phyloP scores from a whole-genome alignment of 805 yeast genomes.

The Wickerhamiella allomyrinae region DNA sequence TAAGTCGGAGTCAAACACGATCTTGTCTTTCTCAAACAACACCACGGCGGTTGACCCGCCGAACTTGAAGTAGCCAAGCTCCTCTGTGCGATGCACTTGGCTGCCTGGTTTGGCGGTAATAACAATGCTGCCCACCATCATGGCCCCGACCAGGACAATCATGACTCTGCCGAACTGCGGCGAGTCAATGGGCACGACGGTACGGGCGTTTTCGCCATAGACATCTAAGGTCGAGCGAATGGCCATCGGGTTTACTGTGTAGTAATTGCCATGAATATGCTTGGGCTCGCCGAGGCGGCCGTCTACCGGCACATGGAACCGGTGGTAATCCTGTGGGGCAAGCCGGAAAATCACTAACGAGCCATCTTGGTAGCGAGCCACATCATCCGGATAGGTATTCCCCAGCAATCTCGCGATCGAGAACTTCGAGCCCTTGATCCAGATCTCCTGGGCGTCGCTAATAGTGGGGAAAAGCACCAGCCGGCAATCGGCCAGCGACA shows the following conservation, averaged over 20 bases:
- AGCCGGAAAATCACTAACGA: slow-evolving; percentile 68
- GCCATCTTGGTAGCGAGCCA: slow-evolving; percentile 33
- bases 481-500: slow-evolving; percentile 82
- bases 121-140: slow-evolving; percentile 94
- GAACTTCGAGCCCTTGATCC: slow-evolving; percentile 83
- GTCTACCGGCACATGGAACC: slow-evolving; percentile 79
- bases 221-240: slow-evolving; percentile 77
- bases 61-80: slow-evolving; percentile 86
- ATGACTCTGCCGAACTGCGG: slow-evolving; percentile 63
- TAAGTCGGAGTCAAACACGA: slow-evolving; percentile 58
- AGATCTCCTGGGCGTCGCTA: slow-evolving; percentile 48
- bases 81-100: slow-evolving; percentile 52
- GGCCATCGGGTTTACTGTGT: slow-evolving; percentile 97
- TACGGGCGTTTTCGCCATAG: slow-evolving; percentile 80
- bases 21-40: slow-evolving; percentile 35
- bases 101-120: slow-evolving; percentile 53
- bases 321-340: slow-evolving; percentile 95
- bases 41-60: slow-evolving; percentile 84
- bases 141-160: slow-evolving; percentile 82
- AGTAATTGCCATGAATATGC: slow-evolving; percentile 76
- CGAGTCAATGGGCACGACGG: slow-evolving; percentile 62
- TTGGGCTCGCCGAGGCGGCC: slow-evolving; percentile 56
- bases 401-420: slow-evolving; percentile 47
- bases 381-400: slow-evolving; percentile 27
- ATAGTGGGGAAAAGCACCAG: slow-evolving; percentile 54